Evolutionary conservation across 805 yeast genomes (phyloP).

Genomic region (Ogataea paraovalis): DNA sequence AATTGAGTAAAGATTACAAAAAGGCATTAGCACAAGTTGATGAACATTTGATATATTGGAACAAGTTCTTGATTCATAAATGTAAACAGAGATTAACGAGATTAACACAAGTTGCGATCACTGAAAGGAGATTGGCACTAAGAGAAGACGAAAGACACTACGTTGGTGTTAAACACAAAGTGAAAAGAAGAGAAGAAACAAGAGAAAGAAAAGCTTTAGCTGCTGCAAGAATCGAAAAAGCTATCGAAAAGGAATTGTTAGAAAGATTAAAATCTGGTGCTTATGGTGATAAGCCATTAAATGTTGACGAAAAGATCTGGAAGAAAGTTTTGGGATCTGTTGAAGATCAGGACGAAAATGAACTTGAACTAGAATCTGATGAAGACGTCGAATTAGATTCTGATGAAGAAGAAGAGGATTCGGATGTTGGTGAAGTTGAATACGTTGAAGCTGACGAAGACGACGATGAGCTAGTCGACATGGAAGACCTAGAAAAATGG

Average conservation of each 20-base stretch:
- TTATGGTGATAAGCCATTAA: conserved; percentile 95
- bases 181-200: conserved; percentile 87
- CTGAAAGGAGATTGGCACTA: conserved; percentile 89
- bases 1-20: conserved; percentile 81
- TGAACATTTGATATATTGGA: conserved; percentile 87
- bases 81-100: conserved; percentile 96
- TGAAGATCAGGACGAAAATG: conserved; percentile 53
- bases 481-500: conserved; percentile 93
- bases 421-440: conserved; percentile 67
- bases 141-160: conserved; percentile 92
- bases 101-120: conserved; percentile 90
- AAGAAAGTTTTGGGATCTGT: conserved; percentile 79
- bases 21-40: conserved; percentile 88
- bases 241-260: conserved; percentile 91
- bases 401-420: conserved; percentile 48
- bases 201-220: conserved; percentile 95
- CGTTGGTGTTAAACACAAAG: conserved; percentile 91
- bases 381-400: conserved; percentile 41
- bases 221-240: conserved; percentile 95
- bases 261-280: conserved; percentile 97
- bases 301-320: conserved; percentile 96
- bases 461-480: conserved; percentile 83
- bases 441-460: conserved; percentile 88
- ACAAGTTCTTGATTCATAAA: conserved; percentile 82
- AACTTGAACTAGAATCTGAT: conserved; percentile 41